Base-by-base conservation (phyloP, 1,139 yeast genomes). In the Debaryomycetaceae sp. region DNA sequence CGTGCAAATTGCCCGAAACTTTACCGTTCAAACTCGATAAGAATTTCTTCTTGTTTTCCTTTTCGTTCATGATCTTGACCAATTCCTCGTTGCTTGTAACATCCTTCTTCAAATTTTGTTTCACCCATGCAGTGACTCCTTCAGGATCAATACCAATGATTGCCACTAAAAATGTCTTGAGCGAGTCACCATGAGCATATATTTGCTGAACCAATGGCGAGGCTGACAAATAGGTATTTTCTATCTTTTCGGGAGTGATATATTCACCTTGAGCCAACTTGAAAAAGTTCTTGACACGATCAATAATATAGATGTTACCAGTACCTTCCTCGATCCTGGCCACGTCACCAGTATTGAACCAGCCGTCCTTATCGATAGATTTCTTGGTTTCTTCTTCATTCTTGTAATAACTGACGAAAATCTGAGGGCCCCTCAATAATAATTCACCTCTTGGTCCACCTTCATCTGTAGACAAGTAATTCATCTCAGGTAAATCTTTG, bases 141-240 rank as follows among this genome's bases (percentile, higher is more conserved):
- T 45, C 51, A 14, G 64, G 65, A 42, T 69, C 71, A 48, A 85
- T 68, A 20, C 91, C 91, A 36, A 80, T 66, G 44, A 86, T 65
- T 11, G 82, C 90, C 8, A 87, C 85, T 51, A 87, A 65, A 54
- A 58, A 84, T 4, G 79, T 72, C 54, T 81, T 69, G 24, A 78
- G 62, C 0, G 90, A 77, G 55, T 83, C 81, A n/a, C 95, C 95
- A 56, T 84, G 72, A 23, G 66, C 63, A 46, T 58, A 72, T 17
- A 70, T 49, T 57, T 72, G 78, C 29, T 58, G 53, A 34, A 70
- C 52, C 24, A 58, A 44, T 6, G 76, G 66, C 44, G 66, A 67
- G 29, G 57, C 51, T 1, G 72, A 60, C 42, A 68, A 59, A 50
- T 71, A 72, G 22, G 59, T 51, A 45, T 68, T 69, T 54, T 72